Evolutionary conservation across 768 basidiomycete species (phyloP), one percentile per base, ranked within the genome.

Genomic region (Leccinum arenicola): DNA sequence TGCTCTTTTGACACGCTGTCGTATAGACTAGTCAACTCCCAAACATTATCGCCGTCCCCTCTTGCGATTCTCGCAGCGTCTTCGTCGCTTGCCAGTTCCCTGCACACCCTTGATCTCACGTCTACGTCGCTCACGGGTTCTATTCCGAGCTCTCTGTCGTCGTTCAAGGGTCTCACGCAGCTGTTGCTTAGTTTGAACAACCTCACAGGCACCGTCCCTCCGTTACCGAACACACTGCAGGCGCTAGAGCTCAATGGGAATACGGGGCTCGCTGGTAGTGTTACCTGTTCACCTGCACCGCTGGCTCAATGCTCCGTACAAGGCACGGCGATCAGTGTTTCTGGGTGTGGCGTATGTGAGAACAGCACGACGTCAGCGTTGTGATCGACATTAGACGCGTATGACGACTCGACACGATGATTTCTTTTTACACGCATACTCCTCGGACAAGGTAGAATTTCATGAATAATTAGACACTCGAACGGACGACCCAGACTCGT

Each of bases 121-220:
- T 72, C 74, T 2, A 78, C 76, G 2, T 75, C 72, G 6, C 70
- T 80, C n/a, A 69, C 73, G 2, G 74, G 74, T n/a, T 56, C 68
- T 47, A 75, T 80, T 38, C 76, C 78, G 2, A 54, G 63, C 7
- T 43, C 66, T 6, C 55, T 80, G 31, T 72, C 74, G 8, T 71
- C 75, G 19, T 66, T 78, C 23, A 65, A 64, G 19, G 62, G 70
- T 1, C 74, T 80, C 19, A 67, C 65, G 0, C 76, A 78, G 57
- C 65, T 80, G 14, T 68, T 79, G 47, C 74, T 80, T 0, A 68
- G 76, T 50, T 68, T 70, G 43, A 80, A 74, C 64, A 73, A 76
- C 60, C 68, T 79, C 43, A 64, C 72, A 1, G 69, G 71, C 6
- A 64, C 74, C 6, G 66, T 78, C 19, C 76, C 77, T 3, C 58